Evolutionary conservation across 2,329 filamentous ascomycete genomes (phyloP).

Genomic region (Penicillium thymicola): DNA sequence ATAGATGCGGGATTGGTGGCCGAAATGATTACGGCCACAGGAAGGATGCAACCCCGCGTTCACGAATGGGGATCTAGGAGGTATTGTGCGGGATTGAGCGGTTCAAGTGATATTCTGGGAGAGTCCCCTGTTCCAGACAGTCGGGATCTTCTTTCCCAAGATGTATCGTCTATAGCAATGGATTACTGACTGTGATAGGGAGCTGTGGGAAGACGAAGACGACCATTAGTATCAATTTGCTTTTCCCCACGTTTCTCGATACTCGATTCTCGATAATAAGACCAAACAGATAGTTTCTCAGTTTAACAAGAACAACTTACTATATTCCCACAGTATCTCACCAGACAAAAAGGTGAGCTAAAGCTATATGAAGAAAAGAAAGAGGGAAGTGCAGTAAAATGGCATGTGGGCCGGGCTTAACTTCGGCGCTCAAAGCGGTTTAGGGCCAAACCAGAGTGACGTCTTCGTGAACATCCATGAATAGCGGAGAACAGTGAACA

Average conservation of each 20-base stretch:
- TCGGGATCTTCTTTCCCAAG: background rate
- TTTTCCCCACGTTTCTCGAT: too few relatives aligned
- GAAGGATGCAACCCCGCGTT: conserved; percentile 14
- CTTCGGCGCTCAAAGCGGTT: conserved; percentile 16
- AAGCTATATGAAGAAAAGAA: conserved; percentile 7
- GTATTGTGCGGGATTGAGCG: background rate
- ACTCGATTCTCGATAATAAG: background rate
- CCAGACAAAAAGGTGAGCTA: background rate
- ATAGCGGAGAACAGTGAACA: background rate
- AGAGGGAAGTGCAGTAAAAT: conserved; percentile 12
- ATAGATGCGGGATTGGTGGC: background rate
- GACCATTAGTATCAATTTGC: conserved; percentile 13
- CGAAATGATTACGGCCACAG: conserved; percentile 1
- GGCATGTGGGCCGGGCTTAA: conserved; percentile 27
- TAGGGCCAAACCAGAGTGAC: conserved; percentile 28
- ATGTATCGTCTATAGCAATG: conserved; percentile 7
- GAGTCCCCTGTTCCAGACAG: background rate
- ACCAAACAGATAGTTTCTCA: background rate
- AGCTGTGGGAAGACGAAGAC: conserved; percentile 8
- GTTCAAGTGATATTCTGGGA: background rate
- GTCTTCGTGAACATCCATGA: conserved; percentile 21
- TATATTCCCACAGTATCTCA: background rate
- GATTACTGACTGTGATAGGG: conserved; percentile 6
- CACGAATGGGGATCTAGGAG: background rate
- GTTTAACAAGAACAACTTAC: background rate